Conservation (phyloP, 345 rosid genomes). For the Rhodamnia rubescens region DNA sequence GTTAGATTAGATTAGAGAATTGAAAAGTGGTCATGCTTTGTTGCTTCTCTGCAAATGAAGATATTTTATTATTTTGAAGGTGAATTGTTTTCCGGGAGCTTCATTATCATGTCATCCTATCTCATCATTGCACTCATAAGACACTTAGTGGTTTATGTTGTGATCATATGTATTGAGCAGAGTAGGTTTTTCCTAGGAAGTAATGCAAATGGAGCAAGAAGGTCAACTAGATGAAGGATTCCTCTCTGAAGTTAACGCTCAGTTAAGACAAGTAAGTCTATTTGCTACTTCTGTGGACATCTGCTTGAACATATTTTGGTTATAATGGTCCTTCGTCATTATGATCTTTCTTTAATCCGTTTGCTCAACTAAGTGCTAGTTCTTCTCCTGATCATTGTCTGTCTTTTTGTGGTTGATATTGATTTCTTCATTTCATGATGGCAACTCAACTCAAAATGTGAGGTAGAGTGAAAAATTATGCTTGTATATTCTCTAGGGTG, state of each 20-base stretch:
- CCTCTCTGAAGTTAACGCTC: conserved; percentile 88
- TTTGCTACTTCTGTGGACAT: background rate
- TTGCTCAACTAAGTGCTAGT: background rate
- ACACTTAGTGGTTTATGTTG: background rate
- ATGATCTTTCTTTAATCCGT: background rate
- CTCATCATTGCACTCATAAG: background rate
- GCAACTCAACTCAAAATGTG: background rate
- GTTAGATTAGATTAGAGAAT: background rate
- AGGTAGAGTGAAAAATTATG: background rate
- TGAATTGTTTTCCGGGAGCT: background rate
- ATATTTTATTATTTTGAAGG: background rate
- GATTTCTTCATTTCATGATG: background rate
- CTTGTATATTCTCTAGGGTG: background rate
- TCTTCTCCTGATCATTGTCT: background rate
- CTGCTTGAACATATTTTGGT: background rate
- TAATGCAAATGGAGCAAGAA: conserved; percentile 59
- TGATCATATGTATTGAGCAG: background rate
- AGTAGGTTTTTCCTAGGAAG: conserved; percentile 24
- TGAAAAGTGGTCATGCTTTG: background rate
- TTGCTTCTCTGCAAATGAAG: background rate
- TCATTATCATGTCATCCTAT: background rate
- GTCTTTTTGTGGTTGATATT: background rate
- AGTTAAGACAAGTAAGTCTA: conserved; percentile 62
- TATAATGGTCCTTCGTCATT: background rate
- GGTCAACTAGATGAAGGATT: conserved; percentile 89